Conservation (phyloP, 1,284 basidiomycete species). For the Melampsora americana region DNA sequence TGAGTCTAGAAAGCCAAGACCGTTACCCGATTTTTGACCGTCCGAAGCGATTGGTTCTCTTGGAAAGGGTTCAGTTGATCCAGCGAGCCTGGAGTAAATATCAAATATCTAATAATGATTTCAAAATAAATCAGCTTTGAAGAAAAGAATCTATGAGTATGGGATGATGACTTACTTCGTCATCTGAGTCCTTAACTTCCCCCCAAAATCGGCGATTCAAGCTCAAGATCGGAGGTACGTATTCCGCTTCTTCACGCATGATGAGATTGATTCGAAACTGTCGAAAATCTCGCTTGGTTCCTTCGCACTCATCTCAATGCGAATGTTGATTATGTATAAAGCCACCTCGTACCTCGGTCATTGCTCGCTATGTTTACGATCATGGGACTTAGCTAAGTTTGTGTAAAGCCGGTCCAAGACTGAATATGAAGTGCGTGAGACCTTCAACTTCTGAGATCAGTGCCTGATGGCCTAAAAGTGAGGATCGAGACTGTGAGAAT, state of each 20-base stretch:
- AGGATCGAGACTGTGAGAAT: too few species aligned
- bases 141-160: not conserved
- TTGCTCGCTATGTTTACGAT: too few species aligned
- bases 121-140: not conserved
- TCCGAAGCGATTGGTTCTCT: not conserved
- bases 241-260: not conserved
- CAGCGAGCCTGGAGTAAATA: constrained; percentile 23
- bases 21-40: not conserved
- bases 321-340: too few species aligned
- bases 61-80: not conserved
- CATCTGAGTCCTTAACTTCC: constrained; percentile 15
- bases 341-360: too few species aligned
- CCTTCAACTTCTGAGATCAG: too few species aligned
- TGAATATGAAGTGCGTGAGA: too few species aligned
- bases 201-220: not conserved
- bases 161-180: constrained; percentile 4
- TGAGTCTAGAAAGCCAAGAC: constrained; percentile 25
- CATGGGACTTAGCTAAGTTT: too few species aligned
- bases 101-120: constrained; percentile 15
- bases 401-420: too few species aligned
- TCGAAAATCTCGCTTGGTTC: not conserved
- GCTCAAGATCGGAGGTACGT: constrained; percentile 16
- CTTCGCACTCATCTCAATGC: too few species aligned
- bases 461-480: too few species aligned
- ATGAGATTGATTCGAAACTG: not conserved